phyloP scores from a whole-genome alignment of 768 basidiomycete species.

The Solioccasus polychromus region DNA sequence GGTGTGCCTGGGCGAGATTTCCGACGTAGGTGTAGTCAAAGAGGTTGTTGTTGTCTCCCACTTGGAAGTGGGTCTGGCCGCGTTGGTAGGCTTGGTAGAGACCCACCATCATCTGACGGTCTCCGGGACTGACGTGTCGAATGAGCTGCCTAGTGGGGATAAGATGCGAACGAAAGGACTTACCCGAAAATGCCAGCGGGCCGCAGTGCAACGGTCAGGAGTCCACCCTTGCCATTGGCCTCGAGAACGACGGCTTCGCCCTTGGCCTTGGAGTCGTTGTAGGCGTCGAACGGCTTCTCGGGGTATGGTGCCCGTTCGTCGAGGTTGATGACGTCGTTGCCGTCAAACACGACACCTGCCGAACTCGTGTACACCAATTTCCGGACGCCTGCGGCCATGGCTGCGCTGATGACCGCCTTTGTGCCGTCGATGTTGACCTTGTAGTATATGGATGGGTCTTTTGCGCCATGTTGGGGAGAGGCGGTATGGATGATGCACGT shows the following conservation, averaged over 20 bases:
- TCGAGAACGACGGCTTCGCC: slow-evolving; percentile 81
- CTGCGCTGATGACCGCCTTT: slow-evolving; percentile 78
- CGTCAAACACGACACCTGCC: slow-evolving; percentile 87
- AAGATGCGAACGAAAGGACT: slow-evolving; percentile 20
- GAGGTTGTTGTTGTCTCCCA: slow-evolving; percentile 90
- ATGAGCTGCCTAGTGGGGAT: background rate
- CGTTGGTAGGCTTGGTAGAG: slow-evolving; percentile 75
- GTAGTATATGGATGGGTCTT: slow-evolving; percentile 71
- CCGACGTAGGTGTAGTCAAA: slow-evolving; percentile 97
- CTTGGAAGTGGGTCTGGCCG: slow-evolving; percentile 87
- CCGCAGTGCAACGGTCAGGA: slow-evolving; percentile 85
- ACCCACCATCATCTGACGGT: slow-evolving; percentile 82
- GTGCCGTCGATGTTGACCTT: slow-evolving; percentile 96
- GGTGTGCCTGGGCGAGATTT: slow-evolving; percentile 91
- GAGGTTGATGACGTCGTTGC: slow-evolving; percentile 72
- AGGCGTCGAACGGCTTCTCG: slow-evolving; percentile 76
- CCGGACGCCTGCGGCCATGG: slow-evolving; percentile 63
- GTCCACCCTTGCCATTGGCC: slow-evolving; percentile 81
- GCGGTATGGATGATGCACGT: slow-evolving; percentile 97
- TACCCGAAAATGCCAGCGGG: slow-evolving; percentile 97
- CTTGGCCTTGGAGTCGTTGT: slow-evolving; percentile 91
- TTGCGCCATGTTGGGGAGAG: slow-evolving; percentile 70
- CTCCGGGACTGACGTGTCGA: slow-evolving; percentile 82
- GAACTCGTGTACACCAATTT: slow-evolving; percentile 96
- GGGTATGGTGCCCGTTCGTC: slow-evolving; percentile 86